Percentiles rank a stretch among this genome's conserved stretches.
Evolutionary conservation across 2,329 filamentous ascomycete species (phyloP).

Genomic region (Ophiostoma ulmi): DNA sequence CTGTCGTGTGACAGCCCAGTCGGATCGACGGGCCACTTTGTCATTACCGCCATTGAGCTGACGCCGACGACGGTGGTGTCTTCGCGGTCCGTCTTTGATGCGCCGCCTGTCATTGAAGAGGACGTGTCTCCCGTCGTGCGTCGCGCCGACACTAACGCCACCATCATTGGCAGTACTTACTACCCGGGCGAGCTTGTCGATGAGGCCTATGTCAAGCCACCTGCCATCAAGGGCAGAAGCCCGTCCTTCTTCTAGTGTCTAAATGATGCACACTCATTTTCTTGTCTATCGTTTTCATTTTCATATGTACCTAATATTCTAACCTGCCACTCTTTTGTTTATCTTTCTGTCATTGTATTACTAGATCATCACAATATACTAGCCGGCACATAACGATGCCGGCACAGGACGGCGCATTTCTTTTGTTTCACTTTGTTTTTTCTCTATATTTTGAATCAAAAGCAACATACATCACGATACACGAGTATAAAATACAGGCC

Average conservation of each 20-base stretch:
- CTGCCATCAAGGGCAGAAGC: conserved; percentile 15
- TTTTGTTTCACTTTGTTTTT: background rate
- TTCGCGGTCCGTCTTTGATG: background rate
- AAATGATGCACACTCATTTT: background rate
- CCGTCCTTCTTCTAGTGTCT: background rate
- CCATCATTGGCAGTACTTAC: background rate
- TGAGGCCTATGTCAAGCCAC: conserved; percentile 16
- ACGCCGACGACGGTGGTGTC: background rate
- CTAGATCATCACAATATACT: background rate
- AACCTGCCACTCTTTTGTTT: background rate
- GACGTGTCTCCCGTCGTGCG: background rate
- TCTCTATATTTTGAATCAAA: background rate
- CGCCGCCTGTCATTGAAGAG: background rate
- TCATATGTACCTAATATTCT: background rate
- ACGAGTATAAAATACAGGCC: background rate
- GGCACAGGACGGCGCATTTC: background rate
- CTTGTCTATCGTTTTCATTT: background rate
- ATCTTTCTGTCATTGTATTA: background rate
- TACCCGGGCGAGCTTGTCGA: conserved; percentile 14
- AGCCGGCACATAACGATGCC: background rate
- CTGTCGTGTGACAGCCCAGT: conserved; percentile 14
- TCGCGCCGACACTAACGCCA: background rate
- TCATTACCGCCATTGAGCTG: background rate
- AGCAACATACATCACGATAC: background rate
- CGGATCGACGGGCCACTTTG: background rate